phyloP scores from a whole-genome alignment of 306 rosid species.

The Hippophae tibetana region DNA sequence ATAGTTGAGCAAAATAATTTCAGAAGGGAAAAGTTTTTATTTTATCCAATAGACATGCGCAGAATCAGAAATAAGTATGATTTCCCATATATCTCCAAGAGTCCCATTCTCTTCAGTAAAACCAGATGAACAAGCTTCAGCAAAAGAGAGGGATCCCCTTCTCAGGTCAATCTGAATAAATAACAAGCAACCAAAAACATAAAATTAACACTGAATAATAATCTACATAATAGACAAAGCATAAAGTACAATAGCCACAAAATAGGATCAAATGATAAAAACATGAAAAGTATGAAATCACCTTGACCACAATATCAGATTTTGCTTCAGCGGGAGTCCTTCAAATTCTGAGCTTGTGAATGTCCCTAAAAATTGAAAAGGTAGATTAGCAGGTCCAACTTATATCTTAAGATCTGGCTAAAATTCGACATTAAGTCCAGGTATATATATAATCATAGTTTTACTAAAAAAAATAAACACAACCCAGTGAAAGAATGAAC shows the following conservation, averaged over 20 bases:
- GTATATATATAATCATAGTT: no score
- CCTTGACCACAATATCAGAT: constrained; percentile 93
- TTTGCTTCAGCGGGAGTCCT: constrained; percentile 82
- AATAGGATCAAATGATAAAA: background rate
- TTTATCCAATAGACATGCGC: constrained; percentile 63
- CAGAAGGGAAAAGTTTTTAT: background rate
- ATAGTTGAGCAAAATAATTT: background rate
- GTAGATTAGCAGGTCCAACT: no score
- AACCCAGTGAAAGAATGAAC: no score
- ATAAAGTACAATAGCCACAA: background rate
- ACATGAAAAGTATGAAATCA: constrained; percentile 16
- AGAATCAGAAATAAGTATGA: constrained; percentile 83
- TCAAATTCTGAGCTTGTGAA: constrained; percentile 93
- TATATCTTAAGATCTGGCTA: no score
- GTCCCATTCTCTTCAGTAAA: constrained; percentile 88
- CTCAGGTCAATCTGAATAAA: constrained; percentile 77
- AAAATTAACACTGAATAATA: background rate
- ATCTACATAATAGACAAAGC: background rate
- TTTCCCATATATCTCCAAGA: constrained; percentile 87
- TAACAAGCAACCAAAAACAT: background rate
- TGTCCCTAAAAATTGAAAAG: constrained; percentile 53
- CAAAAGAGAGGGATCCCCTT: constrained; percentile 83
- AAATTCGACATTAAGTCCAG: no score
- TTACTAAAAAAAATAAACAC: no score
- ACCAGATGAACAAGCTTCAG: constrained; percentile 87